These are phyloP conservation scores for Sporothrix euskadiensis DNA, from an alignment of 2,329 filamentous ascomycete genomes.

Conservation along the genomic window DNA sequence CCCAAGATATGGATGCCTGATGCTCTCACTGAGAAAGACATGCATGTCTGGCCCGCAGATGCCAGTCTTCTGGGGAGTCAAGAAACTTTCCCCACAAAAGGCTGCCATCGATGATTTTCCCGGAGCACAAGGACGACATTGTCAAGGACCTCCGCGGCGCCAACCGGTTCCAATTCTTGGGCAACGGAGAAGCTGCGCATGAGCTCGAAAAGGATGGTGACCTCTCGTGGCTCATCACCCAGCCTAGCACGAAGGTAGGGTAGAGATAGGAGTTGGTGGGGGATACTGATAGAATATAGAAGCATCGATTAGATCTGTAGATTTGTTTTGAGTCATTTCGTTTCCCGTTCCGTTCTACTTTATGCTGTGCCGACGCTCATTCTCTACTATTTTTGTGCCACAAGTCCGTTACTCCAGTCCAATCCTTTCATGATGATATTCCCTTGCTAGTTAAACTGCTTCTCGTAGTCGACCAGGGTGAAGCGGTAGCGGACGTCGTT, in stretches of 20 bases:
- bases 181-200: background rate
- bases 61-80: slow-evolving; percentile 36
- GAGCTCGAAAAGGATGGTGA: background rate
- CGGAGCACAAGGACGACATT: slow-evolving; percentile 38
- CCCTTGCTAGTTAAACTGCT: slow-evolving; percentile 57
- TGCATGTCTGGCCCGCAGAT: background rate
- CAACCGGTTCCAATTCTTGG: slow-evolving; percentile 13
- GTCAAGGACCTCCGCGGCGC: slow-evolving; percentile 32
- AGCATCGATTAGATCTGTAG: no score
- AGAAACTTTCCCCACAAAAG: slow-evolving; percentile 33
- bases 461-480: slow-evolving; percentile 69
- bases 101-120: slow-evolving; percentile 33
- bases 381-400: background rate
- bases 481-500: slow-evolving; percentile 76
- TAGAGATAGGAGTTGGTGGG: no score
- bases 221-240: background rate
- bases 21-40: background rate
- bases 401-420: background rate
- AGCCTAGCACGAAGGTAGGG: background rate
- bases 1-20: no score
- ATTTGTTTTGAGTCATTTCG: no score
- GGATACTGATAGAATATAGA: no score
- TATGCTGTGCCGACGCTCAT: no score
- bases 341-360: no score
- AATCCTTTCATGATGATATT: background rate